Evolutionary conservation across 768 basidiomycete genomes (phyloP).

Genomic region (Collybiopsis luxurians): DNA sequence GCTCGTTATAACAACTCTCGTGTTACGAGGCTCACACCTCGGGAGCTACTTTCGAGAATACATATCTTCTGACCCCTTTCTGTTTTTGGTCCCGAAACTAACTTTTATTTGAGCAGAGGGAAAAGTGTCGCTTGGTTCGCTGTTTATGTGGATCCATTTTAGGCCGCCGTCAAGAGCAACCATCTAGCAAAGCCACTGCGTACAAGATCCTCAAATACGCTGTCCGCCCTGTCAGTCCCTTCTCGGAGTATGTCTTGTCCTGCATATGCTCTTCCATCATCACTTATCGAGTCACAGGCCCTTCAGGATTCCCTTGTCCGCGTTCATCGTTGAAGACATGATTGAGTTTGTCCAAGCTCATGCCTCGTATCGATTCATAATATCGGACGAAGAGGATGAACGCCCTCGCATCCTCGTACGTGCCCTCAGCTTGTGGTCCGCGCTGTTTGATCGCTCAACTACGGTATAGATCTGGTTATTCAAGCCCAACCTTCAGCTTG

Average conservation of each 20-base stretch:
- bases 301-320: slow-evolving; percentile 64
- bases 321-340: slow-evolving; percentile 93
- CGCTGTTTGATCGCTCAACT: slow-evolving; percentile 1
- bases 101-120: slow-evolving; percentile 39
- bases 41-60: slow-evolving; percentile 91
- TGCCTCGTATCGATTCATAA: slow-evolving; percentile 87
- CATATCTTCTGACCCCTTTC: slow-evolving; percentile 38
- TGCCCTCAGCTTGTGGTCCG: slow-evolving; percentile 8
- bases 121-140: slow-evolving; percentile 62
- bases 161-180: slow-evolving; percentile 64
- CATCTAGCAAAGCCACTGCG: slow-evolving; percentile 31
- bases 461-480: slow-evolving; percentile 83
- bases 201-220: slow-evolving; percentile 85
- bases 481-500: slow-evolving; percentile 81
- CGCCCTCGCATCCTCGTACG: slow-evolving; percentile 75
- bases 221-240: slow-evolving; percentile 64
- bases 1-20: slow-evolving; percentile 87
- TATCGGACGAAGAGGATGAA: slow-evolving; percentile 86
- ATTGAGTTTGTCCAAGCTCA: slow-evolving; percentile 88
- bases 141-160: slow-evolving; percentile 85
- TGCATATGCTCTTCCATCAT: slow-evolving; percentile 3
- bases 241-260: slow-evolving; percentile 53
- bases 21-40: slow-evolving; percentile 63
- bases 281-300: slow-evolving; percentile 25
- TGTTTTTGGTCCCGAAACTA: slow-evolving; percentile 8